A percentile compares a stretch with the other conserved stretches of the same genome.
These are phyloP conservation scores for Geoglossum cookeanum DNA, from an alignment of 2,329 filamentous ascomycete genomes.

Conservation along the genomic window DNA sequence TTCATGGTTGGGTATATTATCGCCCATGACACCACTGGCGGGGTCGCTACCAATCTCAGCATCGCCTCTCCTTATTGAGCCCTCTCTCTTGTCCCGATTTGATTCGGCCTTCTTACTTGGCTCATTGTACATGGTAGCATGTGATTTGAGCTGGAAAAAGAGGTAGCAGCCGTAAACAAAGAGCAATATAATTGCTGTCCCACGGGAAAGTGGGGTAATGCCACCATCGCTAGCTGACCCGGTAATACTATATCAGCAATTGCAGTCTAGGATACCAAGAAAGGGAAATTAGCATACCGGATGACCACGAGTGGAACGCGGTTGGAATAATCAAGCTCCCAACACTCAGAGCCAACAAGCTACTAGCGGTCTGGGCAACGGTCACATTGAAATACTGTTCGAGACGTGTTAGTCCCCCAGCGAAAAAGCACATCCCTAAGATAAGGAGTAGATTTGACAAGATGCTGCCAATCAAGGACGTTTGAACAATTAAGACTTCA, in stretches of 20 bases:
- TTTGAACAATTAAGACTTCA: conserved; percentile 74
- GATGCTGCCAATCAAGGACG: conserved; percentile 79
- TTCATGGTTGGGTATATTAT: conserved; percentile 25
- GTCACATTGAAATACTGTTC: conserved; percentile 87
- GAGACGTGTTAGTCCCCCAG: conserved; percentile 55
- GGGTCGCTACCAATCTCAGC: conserved; percentile 33
- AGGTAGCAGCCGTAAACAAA: conserved; percentile 71
- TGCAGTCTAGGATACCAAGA: conserved; percentile 3
- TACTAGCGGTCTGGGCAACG: conserved; percentile 76
- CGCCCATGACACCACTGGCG: conserved; percentile 29
- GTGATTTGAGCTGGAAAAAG: conserved; percentile 79
- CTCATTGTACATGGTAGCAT: conserved; percentile 59
- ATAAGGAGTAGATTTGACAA: conserved; percentile 79
- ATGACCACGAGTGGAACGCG: conserved; percentile 48
- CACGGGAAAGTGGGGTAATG: conserved; percentile 39
- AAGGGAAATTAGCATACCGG: conserved; percentile 14
- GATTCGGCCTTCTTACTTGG: conserved; percentile 55
- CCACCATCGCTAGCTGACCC: conserved; percentile 13
- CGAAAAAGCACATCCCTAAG: conserved; percentile 84
- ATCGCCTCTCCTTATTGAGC: conserved; percentile 29
- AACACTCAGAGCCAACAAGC: conserved; percentile 59
- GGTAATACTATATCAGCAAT: background rate
- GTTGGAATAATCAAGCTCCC: conserved; percentile 76
- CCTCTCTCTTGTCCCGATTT: conserved; percentile 23
- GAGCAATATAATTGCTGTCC: conserved; percentile 62